Evolutionary conservation across 2,329 filamentous ascomycete genomes (phyloP), one percentile per base, ranked within the genome.

Genomic region (Sclerotinia glacialis): DNA sequence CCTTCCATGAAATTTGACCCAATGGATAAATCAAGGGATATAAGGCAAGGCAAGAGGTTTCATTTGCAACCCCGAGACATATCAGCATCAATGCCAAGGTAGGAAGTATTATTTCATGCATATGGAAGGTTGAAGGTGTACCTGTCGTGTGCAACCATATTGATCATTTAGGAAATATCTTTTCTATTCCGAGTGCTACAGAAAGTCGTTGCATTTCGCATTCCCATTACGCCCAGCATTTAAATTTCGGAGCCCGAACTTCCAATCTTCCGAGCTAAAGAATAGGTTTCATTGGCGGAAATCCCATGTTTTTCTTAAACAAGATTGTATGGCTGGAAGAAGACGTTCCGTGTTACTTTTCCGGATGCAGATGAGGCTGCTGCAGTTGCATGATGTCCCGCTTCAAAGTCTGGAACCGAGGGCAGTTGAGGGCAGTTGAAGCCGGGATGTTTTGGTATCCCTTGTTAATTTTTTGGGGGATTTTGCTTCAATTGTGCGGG

Each of bases 331-430:
- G 47, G 54, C 66, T 65, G 68, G 67, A 70, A 66, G 55, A 59
- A 50, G 50, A 68, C n/a, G 31, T 58, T 69, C 69, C 68, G 66
- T 50, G n/a, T 31, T 61, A 34, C 47, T 53, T 53, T 64, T 65
- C 50, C 28, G 50, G 31, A 26, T 26, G 46, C 46, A 46, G 58
- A 49, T 60, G 58, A 49, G 44, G 44, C 58, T 61, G 58, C 44
- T 40, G 58, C 44, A 26, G 28, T 40, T 61, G 58, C 58, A 44
- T 49, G n/a, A 61, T 26, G n/a, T 61, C 44, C 58, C 58, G n/a
- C 31, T 61, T 34, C 44, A 37, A 61, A 50, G 31, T 47, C 44
- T 61, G 31, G 58, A 61, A 61, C 21, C 58, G 58, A 61, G n/a
- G 44, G 18, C 58, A 46, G n/a, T 37, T 50, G 58, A 61, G n/a